Evolutionary conservation across 129 eudicot species (phyloP).

Genomic region (Glebionis coronaria): DNA sequence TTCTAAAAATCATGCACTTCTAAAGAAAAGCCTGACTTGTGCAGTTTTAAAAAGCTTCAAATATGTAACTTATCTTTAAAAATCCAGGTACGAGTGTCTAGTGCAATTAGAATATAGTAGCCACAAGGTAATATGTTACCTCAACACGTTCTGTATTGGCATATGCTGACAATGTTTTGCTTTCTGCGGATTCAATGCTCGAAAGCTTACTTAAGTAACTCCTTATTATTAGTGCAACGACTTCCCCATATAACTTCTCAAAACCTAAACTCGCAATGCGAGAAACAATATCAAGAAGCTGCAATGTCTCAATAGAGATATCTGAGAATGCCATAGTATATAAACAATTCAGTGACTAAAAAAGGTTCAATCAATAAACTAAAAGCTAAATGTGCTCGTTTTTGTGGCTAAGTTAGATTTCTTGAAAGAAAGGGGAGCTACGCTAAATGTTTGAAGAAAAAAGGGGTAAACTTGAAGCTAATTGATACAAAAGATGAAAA

Average conservation of each 20-base stretch:
- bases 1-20: too few relatives aligned
- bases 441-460: too few relatives aligned
- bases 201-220: slow-evolving; percentile 88
- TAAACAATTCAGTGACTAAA: slow-evolving; percentile 14
- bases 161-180: slow-evolving; percentile 84
- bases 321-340: slow-evolving; percentile 40
- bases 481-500: too few relatives aligned
- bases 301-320: slow-evolving; percentile 57
- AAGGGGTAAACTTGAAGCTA: too few relatives aligned
- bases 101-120: slow-evolving; percentile 5
- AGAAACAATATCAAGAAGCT: slow-evolving; percentile 99
- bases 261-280: slow-evolving; percentile 97
- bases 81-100: not conserved
- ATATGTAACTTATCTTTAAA: too few relatives aligned
- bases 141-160: slow-evolving; percentile 97
- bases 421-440: too few relatives aligned
- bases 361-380: slow-evolving; percentile 2
- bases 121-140: slow-evolving; percentile 36
- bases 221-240: slow-evolving; percentile 83
- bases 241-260: slow-evolving; percentile 96
- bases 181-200: slow-evolving; percentile 90
- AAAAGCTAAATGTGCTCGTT: too few relatives aligned
- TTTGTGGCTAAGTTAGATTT: too few relatives aligned
- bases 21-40: too few relatives aligned
- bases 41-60: not conserved